Evolutionary conservation across 2,329 filamentous ascomycete genomes (phyloP).

Genomic region (Alternaria postmessia): DNA sequence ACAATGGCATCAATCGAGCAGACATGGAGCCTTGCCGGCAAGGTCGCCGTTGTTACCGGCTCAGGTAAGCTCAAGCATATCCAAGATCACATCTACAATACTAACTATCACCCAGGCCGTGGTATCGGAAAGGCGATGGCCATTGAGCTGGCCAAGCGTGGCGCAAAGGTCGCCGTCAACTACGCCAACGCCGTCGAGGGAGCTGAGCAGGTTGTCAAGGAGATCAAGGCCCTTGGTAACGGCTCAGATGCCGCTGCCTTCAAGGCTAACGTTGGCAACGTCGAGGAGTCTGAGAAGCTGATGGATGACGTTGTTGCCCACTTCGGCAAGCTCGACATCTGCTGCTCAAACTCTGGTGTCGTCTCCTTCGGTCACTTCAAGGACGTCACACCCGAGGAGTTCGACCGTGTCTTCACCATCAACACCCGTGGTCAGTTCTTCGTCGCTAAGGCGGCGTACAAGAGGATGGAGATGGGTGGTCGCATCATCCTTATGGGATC

Average conservation of each 20-base stretch:
- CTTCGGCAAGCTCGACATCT: constrained; percentile 74
- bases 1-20: constrained; percentile 53
- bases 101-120: constrained; percentile 57
- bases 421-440: constrained; percentile 72
- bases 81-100: constrained; percentile 10
- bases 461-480: constrained; percentile 60
- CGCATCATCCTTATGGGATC: constrained; percentile 64
- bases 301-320: constrained; percentile 69
- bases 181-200: constrained; percentile 71
- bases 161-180: constrained; percentile 72
- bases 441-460: constrained; percentile 65
- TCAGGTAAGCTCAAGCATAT: constrained; percentile 51
- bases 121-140: constrained; percentile 74
- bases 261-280: constrained; percentile 73
- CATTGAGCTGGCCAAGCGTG: constrained; percentile 69
- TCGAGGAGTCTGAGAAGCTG: constrained; percentile 68
- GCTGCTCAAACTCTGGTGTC: constrained; percentile 72
- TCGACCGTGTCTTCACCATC: constrained; percentile 67
- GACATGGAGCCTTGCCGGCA: constrained; percentile 62
- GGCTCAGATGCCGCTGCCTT: constrained; percentile 70
- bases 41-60: constrained; percentile 63
- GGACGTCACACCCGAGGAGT: constrained; percentile 63
- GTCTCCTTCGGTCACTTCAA: constrained; percentile 63
- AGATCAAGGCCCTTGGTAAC: constrained; percentile 68
- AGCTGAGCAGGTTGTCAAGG: constrained; percentile 70